These are phyloP conservation scores for Apiotrichum gamsii DNA, from an alignment of 1,284 basidiomycete genomes.

Conservation along the genomic window DNA sequence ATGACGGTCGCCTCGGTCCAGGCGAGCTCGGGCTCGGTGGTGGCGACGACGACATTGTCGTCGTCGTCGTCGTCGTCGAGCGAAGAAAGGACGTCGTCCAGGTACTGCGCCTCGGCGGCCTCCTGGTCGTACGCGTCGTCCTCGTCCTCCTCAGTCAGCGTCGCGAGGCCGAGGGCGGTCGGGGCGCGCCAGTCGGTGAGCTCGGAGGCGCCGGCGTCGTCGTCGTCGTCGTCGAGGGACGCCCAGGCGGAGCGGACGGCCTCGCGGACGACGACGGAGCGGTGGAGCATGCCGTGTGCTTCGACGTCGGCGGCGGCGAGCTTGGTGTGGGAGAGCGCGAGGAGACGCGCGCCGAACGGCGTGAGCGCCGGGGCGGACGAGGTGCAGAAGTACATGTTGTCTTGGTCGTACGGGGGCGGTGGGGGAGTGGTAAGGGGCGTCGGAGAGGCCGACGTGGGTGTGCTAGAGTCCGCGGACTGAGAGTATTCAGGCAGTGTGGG, in stretches of 20 bases:
- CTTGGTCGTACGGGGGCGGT: not conserved
- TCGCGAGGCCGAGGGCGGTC: slow-evolving; percentile 34
- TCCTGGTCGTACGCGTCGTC: slow-evolving; percentile 18
- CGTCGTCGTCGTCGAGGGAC: slow-evolving; percentile 28
- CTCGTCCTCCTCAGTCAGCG: slow-evolving; percentile 40
- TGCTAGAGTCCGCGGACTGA: slow-evolving; percentile 1
- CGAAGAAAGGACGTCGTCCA: slow-evolving; percentile 34
- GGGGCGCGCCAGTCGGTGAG: slow-evolving; percentile 34
- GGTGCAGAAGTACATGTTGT: slow-evolving; percentile 36
- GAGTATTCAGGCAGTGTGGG: not conserved
- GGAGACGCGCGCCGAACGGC: slow-evolving; percentile 38
- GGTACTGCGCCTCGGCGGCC: slow-evolving; percentile 31
- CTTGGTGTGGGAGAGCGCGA: slow-evolving; percentile 37
- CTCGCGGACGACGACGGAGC: slow-evolving; percentile 36
- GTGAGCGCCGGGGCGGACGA: slow-evolving; percentile 32
- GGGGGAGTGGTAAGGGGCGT: not conserved
- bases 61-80: slow-evolving; percentile 28
- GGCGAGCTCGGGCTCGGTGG: slow-evolving; percentile 12
- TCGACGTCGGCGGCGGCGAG: slow-evolving; percentile 35
- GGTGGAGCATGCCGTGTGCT: slow-evolving; percentile 21
- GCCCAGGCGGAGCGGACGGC: slow-evolving; percentile 39
- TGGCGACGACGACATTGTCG: too few relatives aligned
- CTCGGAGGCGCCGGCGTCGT: slow-evolving; percentile 17
- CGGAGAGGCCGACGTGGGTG: not conserved
- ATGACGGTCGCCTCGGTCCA: slow-evolving; percentile 30